These are phyloP conservation scores for Schizochytrium sp. DNA, from an alignment of 108 stramenopile genomes.

Conservation along the genomic window DNA sequence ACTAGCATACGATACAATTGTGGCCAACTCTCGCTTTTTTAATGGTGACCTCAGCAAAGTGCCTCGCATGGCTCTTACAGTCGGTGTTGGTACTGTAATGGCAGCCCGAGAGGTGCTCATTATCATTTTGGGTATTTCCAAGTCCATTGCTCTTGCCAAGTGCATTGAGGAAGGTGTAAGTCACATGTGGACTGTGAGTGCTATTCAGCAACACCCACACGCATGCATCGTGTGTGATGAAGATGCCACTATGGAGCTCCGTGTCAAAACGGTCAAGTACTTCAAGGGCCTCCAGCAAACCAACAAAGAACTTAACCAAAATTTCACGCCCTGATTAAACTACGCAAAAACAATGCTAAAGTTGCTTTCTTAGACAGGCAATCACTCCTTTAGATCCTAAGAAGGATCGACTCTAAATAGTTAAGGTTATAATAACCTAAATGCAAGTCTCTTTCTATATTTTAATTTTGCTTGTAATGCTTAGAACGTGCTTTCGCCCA, in stretches of 20 bases:
- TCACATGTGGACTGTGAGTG: conserved; percentile 66
- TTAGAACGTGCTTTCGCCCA: too few relatives aligned
- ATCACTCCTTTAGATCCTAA: too few relatives aligned
- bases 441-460: too few relatives aligned
- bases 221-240: conserved; percentile 65
- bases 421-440: too few relatives aligned
- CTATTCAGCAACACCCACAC: conserved; percentile 62
- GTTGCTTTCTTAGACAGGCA: too few relatives aligned
- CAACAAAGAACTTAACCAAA: neutral
- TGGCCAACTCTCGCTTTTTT: conserved; percentile 64
- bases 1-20: conserved; percentile 68
- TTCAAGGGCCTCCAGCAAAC: conserved; percentile 66
- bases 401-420: too few relatives aligned
- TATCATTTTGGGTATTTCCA: conserved; percentile 58
- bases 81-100: conserved; percentile 66
- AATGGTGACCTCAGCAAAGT: conserved; percentile 63
- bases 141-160: conserved; percentile 63
- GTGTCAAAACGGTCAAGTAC: conserved; percentile 66
- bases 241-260: conserved; percentile 64
- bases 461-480: too few relatives aligned
- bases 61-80: conserved; percentile 66
- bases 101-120: conserved; percentile 63
- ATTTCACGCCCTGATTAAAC: neutral
- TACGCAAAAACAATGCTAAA: too few relatives aligned
- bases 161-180: conserved; percentile 65